phyloP scores from a whole-genome alignment of 176 grass and related monocot genomes.

The Rhynchospora breviuscula region DNA sequence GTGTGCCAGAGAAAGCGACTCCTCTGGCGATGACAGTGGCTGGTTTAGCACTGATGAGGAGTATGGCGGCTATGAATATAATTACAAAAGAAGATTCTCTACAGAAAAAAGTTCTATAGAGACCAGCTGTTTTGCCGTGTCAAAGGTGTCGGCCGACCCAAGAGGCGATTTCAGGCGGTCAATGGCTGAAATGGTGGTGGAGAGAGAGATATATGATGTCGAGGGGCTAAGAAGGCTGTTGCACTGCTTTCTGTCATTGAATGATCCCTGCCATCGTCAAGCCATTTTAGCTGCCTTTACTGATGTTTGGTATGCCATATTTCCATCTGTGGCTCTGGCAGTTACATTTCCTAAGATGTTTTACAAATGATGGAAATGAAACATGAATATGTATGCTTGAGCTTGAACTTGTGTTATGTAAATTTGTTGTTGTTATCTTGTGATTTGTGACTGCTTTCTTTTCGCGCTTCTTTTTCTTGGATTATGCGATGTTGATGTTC shows the following conservation, averaged over 20 bases:
- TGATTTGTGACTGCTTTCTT: not conserved
- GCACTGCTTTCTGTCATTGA: constrained; percentile 72
- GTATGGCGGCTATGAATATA: constrained; percentile 16
- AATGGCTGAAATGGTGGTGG: constrained; percentile 88
- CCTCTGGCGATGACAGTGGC: constrained; percentile 60
- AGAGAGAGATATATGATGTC: constrained; percentile 67
- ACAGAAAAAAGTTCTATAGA: not conserved
- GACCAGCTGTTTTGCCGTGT: constrained; percentile 66
- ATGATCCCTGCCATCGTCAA: constrained; percentile 49
- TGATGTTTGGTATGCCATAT: constrained; percentile 76
- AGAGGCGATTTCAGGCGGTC: constrained; percentile 70
- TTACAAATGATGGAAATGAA: not conserved
- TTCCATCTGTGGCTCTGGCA: constrained; percentile 16
- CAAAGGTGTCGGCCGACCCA: constrained; percentile 76
- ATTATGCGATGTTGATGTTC: not conserved
- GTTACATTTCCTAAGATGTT: constrained; percentile 18
- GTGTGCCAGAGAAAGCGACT: constrained; percentile 28
- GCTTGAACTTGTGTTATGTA: not conserved
- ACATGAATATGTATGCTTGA: not conserved
- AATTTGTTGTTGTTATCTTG: not conserved
- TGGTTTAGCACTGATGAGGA: constrained; percentile 80
- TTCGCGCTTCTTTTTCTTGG: not conserved
- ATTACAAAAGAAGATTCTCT: constrained; percentile 13
- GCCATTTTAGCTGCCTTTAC: constrained; percentile 68
- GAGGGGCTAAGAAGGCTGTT: constrained; percentile 67